A percentile compares a stretch with the other conserved stretches of the same genome.
These are phyloP conservation scores for Colletotrichum incanum DNA, from an alignment of 2,329 filamentous ascomycete genomes.

Conservation along the genomic window DNA sequence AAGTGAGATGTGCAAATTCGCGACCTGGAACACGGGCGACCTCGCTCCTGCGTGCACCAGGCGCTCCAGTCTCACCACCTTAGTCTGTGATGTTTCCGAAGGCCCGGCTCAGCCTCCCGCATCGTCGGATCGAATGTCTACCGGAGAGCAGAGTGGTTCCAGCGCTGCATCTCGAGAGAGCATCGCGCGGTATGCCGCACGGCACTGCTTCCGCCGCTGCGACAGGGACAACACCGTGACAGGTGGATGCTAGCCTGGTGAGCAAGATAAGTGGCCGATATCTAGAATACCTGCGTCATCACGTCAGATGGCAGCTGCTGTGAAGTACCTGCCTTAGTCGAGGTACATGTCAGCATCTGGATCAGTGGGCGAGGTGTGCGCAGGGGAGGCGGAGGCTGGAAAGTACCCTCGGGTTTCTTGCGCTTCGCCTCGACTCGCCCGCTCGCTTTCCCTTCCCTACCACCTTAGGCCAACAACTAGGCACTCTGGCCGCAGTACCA, in stretches of 20 bases:
- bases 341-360: constrained; percentile 20
- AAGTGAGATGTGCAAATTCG: not conserved
- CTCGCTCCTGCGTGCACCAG: constrained; percentile 1
- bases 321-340: constrained; percentile 31
- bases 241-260: not conserved
- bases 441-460: not conserved
- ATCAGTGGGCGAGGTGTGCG: not conserved
- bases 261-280: not conserved
- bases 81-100: constrained; percentile 1
- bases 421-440: constrained; percentile 12
- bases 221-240: constrained; percentile 1
- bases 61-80: not conserved
- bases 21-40: constrained; percentile 12
- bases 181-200: not conserved
- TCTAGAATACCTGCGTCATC: constrained; percentile 4
- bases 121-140: not conserved
- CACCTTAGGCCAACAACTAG: not conserved
- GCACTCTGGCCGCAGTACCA: not conserved
- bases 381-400: not conserved
- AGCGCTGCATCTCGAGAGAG: not conserved
- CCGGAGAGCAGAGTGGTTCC: not conserved
- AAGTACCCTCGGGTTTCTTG: constrained; percentile 15
- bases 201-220: constrained; percentile 30
- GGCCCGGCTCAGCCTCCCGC: not conserved
- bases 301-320: not conserved